phyloP scores from a whole-genome alignment of 2,329 filamentous ascomycete species.

The Paraphaeosphaeria sporulosa region DNA sequence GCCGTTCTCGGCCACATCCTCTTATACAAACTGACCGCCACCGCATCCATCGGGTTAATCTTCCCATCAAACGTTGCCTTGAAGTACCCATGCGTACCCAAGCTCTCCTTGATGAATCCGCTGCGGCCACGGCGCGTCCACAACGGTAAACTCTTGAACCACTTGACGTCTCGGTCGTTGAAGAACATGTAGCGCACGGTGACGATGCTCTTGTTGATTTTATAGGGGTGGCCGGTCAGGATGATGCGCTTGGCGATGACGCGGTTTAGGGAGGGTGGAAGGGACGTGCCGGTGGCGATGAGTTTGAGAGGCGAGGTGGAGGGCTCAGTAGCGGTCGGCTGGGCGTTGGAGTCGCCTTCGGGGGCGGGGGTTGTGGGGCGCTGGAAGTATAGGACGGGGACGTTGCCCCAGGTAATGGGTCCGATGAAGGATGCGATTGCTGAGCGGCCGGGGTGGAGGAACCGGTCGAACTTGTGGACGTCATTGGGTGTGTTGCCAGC shows the following conservation, averaged over 20 bases:
- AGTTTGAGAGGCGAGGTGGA: constrained; percentile 66
- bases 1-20: constrained; percentile 72
- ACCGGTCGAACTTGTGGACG: constrained; percentile 96
- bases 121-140: constrained; percentile 91
- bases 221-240: constrained; percentile 94
- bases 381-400: constrained; percentile 89
- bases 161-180: constrained; percentile 90
- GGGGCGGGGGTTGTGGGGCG: constrained; percentile 51
- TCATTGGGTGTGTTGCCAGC: constrained; percentile 92
- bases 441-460: constrained; percentile 86
- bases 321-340: constrained; percentile 11
- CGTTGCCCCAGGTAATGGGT: constrained; percentile 90
- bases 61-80: constrained; percentile 97
- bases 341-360: constrained; percentile 12
- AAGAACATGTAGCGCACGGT: constrained; percentile 99
- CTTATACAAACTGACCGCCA: constrained; percentile 78
- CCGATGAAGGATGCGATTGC: constrained; percentile 90
- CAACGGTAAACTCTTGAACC: constrained; percentile 95
- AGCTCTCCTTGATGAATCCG: constrained; percentile 90
- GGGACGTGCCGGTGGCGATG: constrained; percentile 84
- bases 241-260: constrained; percentile 94
- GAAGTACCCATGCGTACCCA: constrained; percentile 99
- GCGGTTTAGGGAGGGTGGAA: constrained; percentile 76
- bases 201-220: constrained; percentile 97
- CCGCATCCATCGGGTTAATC: constrained; percentile 93